Conservation (phyloP, 2,329 filamentous ascomycete genomes). For the Phymatotrichopsis omnivora region DNA sequence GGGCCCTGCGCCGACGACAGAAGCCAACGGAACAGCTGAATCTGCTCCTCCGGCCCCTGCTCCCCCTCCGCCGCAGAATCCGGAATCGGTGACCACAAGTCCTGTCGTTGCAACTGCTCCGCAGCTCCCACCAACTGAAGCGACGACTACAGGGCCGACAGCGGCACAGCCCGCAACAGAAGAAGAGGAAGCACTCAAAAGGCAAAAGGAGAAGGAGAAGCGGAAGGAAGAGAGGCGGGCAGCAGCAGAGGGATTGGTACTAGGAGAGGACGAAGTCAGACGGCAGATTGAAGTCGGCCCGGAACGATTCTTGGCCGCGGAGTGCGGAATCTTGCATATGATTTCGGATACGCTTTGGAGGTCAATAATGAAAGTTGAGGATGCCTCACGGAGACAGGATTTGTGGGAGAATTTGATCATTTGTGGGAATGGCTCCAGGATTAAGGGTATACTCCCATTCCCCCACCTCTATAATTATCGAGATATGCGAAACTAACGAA, state of each 20-base stretch:
- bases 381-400: conserved; percentile 70
- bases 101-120: conserved; percentile 13
- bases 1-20: conserved; percentile 23
- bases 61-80: conserved; percentile 16
- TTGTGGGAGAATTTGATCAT: conserved; percentile 91
- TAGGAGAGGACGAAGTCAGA: conserved; percentile 41
- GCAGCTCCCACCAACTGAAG: conserved; percentile 10
- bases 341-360: conserved; percentile 78
- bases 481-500: conserved; percentile 34
- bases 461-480: background rate
- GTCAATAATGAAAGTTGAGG: conserved; percentile 70
- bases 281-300: conserved; percentile 65
- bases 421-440: conserved; percentile 71
- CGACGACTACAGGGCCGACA: background rate
- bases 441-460: conserved; percentile 42
- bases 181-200: conserved; percentile 21
- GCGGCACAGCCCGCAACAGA: conserved; percentile 9
- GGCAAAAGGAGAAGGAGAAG: conserved; percentile 29
- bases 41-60: conserved; percentile 1
- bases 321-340: conserved; percentile 64
- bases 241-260: conserved; percentile 27
- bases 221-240: conserved; percentile 45
- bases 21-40: conserved; percentile 31
- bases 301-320: conserved; percentile 61
- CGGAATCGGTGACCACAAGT: no score